Base-by-base conservation (phyloP, 2,329 filamentous ascomycete species). In the Raffaelea albimanens region DNA sequence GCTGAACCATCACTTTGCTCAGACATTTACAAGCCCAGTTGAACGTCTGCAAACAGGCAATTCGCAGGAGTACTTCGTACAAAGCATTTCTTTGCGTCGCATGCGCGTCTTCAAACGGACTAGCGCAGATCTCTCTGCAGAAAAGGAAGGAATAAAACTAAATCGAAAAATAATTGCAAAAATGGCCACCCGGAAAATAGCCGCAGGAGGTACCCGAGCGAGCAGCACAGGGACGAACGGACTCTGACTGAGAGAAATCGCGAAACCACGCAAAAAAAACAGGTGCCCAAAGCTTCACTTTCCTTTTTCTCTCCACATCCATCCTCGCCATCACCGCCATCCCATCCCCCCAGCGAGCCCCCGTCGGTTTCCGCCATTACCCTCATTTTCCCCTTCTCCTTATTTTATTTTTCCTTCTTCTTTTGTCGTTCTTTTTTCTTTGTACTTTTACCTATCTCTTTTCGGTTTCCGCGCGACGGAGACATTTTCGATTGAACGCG, bases 151-250 rank as follows among this genome's bases (percentile, higher is more conserved):
- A 44, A 43, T 40, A 44, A 50, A 22, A 39, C 4, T 19, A 29
- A 42, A 40, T 45, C 20, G 18, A 42, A 40, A 44, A 44, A 21
- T 13, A 25, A 42, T 21, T 36, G 23, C 47, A 46, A n/a, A 40
- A 47, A 18, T 31, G 13, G 18, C 38, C 38, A 46, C 44, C 50
- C 54, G 48, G 47, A 47, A 54, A 54, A 54, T 54, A 54, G 51
- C 53, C 53, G 53, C 50, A 48, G 46, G n/a, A 49, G 47, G 39
- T 46, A n/a, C 44, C 46, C 25, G 13, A 16, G n/a, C 34, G 34
- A 38, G 14, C 25, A 13, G 13, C 7, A 29, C 7, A 29, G 25
- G 13, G 25, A 29, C 25, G 13, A 13, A 13, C 25, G 13, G 25
- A 29, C 25, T 13, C 40, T 40, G 20, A 36, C 11, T 45, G 42